Conservation (phyloP, 768 basidiomycete species). For the Phaeotremella skinneri region DNA sequence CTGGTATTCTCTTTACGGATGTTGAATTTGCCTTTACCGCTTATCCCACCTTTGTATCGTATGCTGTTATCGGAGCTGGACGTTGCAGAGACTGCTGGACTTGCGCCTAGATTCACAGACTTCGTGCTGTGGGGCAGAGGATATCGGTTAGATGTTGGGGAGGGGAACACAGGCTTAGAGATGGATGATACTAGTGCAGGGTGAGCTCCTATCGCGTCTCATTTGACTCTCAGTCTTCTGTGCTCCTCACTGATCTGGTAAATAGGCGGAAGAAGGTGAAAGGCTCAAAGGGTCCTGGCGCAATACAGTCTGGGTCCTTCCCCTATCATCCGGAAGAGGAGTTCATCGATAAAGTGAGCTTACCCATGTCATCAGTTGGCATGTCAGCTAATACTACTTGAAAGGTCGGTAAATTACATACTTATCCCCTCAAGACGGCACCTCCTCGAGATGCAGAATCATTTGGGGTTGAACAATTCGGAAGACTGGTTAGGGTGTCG, state of each 20-base stretch:
- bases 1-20: constrained; percentile 82
- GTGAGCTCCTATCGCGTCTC: not conserved
- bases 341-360: constrained; percentile 63
- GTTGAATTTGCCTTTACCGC: constrained; percentile 92
- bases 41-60: constrained; percentile 84
- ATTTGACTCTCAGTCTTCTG: not conserved
- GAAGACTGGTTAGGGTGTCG: constrained; percentile 62
- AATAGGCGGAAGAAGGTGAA: constrained; percentile 54
- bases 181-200: constrained; percentile 28
- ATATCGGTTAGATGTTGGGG: constrained; percentile 69
- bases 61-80: constrained; percentile 84
- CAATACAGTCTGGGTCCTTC: constrained; percentile 58
- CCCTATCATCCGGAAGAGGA: constrained; percentile 87
- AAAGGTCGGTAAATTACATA: constrained; percentile 60
- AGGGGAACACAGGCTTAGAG: constrained; percentile 60
- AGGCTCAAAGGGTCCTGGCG: constrained; percentile 46
- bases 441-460: constrained; percentile 63
- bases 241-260: constrained; percentile 2
- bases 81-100: constrained; percentile 65
- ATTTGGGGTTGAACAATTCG: constrained; percentile 70
- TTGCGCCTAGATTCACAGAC: constrained; percentile 71
- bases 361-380: not conserved
- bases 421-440: constrained; percentile 60
- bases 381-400: not conserved
- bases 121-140: constrained; percentile 73